Percentiles rank a stretch among this genome's conserved stretches.
These are phyloP conservation scores for Russula sp. DNA, from an alignment of 768 basidiomycete species.

Conservation along the genomic window DNA sequence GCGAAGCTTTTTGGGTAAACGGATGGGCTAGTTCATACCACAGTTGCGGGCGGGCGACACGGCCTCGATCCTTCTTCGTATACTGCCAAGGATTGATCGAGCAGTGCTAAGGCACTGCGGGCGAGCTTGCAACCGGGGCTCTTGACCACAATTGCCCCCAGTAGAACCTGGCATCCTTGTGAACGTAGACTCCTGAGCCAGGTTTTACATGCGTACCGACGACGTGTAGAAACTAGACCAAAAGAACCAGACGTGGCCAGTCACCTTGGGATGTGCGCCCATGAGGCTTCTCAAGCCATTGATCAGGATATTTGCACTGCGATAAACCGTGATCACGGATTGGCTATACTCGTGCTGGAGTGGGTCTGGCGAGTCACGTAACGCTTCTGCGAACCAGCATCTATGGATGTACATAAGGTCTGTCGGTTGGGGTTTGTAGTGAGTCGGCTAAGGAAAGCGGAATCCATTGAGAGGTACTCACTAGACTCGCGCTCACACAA, in stretches of 20 bases:
- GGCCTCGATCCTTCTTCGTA: constrained; percentile 37
- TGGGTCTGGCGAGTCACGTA: constrained; percentile 36
- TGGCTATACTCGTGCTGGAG: constrained; percentile 38
- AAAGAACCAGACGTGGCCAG: constrained; percentile 40
- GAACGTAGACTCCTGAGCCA: neutral
- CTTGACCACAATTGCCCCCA: constrained; percentile 41
- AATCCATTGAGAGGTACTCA: constrained; percentile 27
- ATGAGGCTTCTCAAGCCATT: constrained; percentile 35
- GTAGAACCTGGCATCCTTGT: constrained; percentile 30
- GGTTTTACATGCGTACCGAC: constrained; percentile 31
- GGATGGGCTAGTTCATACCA: neutral
- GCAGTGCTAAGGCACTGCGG: constrained; percentile 32
- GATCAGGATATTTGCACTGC: constrained; percentile 39
- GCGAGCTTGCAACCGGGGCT: constrained; percentile 40
- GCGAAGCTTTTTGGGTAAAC: neutral
- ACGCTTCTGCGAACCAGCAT: constrained; percentile 42
- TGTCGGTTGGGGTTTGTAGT: neutral
- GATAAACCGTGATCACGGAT: constrained; percentile 39
- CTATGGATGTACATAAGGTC: constrained; percentile 33
- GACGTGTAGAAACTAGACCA: constrained; percentile 46
- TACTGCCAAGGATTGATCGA: constrained; percentile 33
- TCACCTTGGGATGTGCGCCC: constrained; percentile 29
- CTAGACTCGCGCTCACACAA: constrained; percentile 39
- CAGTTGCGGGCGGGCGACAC: constrained; percentile 29
- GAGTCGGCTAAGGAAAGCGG: neutral